A percentile compares a stretch with the other conserved stretches of the same genome.
These are phyloP conservation scores for Filosporella fistucella DNA, from an alignment of 495 filamentous ascomycete species.

Conservation along the genomic window DNA sequence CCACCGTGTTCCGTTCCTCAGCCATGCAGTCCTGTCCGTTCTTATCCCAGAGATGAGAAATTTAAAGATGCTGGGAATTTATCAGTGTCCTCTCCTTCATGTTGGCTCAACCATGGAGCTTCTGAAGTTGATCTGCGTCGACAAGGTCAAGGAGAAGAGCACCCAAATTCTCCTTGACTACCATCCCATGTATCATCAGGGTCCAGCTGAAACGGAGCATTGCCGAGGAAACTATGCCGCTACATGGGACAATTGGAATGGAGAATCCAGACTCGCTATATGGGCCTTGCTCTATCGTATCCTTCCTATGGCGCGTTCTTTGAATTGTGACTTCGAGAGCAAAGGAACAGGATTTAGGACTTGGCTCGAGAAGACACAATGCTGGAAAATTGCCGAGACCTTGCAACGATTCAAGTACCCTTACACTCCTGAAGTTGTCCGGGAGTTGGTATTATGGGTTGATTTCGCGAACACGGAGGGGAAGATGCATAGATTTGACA, in stretches of 20 bases:
- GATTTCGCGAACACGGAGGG: conserved; percentile 6
- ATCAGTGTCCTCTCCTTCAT: conserved; percentile 23
- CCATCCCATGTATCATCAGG: conserved; percentile 16
- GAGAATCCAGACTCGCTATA: conserved; percentile 8
- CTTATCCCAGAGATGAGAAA: conserved; percentile 20
- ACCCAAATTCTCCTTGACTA: conserved; percentile 16
- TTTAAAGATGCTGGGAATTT: conserved; percentile 15
- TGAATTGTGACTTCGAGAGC: conserved; percentile 7
- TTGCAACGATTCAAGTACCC: conserved; percentile 3
- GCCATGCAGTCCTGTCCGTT: conserved; percentile 7
- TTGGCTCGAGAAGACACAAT: conserved; percentile 19
- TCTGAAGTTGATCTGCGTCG: conserved; percentile 12
- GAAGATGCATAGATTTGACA: neutral
- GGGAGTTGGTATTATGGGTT: conserved; percentile 4
- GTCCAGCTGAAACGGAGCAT: conserved; percentile 1
- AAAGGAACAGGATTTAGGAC: conserved; percentile 9
- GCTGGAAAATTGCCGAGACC: conserved; percentile 11
- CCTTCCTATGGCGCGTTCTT: neutral
- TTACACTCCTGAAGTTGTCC: neutral
- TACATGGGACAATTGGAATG: conserved; percentile 21
- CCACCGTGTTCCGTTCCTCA: conserved; percentile 19
- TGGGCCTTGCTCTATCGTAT: conserved; percentile 11
- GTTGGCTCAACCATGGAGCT: conserved; percentile 14
- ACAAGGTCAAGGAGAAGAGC: conserved; percentile 6
- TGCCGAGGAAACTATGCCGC: conserved; percentile 14